Evolutionary conservation across 257 asterid species (phyloP).

Genomic region (Capsicum rhomboideum): DNA sequence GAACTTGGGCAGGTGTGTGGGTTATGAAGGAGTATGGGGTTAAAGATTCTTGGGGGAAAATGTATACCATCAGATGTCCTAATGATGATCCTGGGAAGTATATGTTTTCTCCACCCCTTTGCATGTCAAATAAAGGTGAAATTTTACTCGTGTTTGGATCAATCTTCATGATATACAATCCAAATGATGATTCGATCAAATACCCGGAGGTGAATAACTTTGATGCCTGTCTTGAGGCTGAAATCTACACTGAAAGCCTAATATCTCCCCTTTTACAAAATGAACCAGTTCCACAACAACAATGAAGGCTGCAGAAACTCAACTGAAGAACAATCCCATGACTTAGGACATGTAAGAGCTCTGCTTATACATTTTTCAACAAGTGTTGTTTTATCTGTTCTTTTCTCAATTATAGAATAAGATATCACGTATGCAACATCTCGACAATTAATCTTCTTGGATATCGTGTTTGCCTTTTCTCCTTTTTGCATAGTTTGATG

Average conservation of each 20-base stretch:
- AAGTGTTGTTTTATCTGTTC: background rate
- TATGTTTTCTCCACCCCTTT: conserved; percentile 14
- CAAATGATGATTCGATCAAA: conserved; percentile 16
- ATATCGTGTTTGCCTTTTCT: background rate
- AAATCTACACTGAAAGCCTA: conserved; percentile 36
- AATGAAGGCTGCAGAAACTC: background rate
- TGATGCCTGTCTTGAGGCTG: conserved; percentile 8
- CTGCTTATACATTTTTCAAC: background rate
- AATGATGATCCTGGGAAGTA: conserved; percentile 15
- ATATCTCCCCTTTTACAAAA: conserved; percentile 10
- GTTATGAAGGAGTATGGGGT: conserved; percentile 31
- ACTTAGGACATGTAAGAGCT: background rate
- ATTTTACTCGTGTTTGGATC: conserved; percentile 28
- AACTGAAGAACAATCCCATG: background rate
- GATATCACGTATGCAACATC: background rate
- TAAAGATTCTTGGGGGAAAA: conserved; percentile 36
- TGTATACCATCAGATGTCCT: conserved; percentile 25
- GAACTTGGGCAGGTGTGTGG: conserved; percentile 40
- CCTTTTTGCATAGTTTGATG: background rate
- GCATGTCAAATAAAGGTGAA: conserved; percentile 26
- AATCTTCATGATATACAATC: conserved; percentile 26
- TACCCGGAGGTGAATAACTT: conserved; percentile 14
- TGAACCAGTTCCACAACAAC: background rate
- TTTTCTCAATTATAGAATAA: background rate
- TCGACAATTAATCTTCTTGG: background rate